Base-by-base conservation (phyloP, 768 basidiomycete genomes). In the Kwoniella sp. region DNA sequence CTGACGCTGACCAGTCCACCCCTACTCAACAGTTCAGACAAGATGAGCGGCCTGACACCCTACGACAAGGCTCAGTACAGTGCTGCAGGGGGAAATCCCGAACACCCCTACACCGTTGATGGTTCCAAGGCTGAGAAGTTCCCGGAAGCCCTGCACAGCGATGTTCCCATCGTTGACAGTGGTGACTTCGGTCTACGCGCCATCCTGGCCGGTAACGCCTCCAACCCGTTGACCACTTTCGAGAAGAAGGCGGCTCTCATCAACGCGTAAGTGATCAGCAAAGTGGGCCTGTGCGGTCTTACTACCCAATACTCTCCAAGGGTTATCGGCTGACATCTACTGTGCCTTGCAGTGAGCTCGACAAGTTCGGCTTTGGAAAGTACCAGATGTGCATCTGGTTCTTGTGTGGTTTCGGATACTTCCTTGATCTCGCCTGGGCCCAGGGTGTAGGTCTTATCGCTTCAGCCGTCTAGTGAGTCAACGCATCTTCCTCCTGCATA, bases 391-490 rank as follows among this genome's bases (percentile, higher is more conserved):
- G 74, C 58, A 77, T 81, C 69, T 82, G 77, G 68, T 68, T 79
- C 56, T 68, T 82, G 4, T 81, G 81, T 65, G 82, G 81, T 20
- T 81, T 82, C 38, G 82, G 82, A 0, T 81, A 81, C 58, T 78
- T 79, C 61, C 73, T 82, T 54, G 82, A 82, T 65, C 69, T 82
- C 2, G 67, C 68, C 23, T 82, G 76, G 74, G 79, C 82, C 0
- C 80, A 81, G 54, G 74, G 75, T 1, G 77, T 77, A 30, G 80
- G 81, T 34, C 66, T 82, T 9, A 70, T 80, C 53, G 71, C 69
- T 5, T 64, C 71, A 0, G 65, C 72, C 2, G 65, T 77, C 47
- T 73, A 74, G 66, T 73, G 73, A 69, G 79, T 79, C 52, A 58
- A n/a, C n/a, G n/a, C n/a, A n/a, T n/a, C n/a, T n/a, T 70, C 1